Evolutionary conservation across 1,139 yeast species (phyloP).

Genomic region (Geotrichum fermentans): DNA sequence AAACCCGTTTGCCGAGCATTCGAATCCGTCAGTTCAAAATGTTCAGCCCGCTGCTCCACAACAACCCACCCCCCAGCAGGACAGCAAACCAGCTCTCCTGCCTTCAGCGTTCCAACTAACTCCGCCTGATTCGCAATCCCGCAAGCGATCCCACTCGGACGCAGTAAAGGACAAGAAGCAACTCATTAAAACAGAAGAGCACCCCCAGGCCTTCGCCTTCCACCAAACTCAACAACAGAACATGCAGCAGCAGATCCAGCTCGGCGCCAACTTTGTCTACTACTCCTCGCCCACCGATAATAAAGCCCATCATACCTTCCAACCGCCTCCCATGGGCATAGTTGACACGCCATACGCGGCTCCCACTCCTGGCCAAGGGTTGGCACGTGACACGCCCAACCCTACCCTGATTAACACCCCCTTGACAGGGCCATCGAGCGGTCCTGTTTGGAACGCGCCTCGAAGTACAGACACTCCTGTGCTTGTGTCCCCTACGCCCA

Average conservation of each 20-base stretch:
- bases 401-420: constrained; percentile 10
- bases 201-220: neutral
- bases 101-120: constrained; percentile 32
- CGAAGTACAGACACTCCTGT: constrained; percentile 1
- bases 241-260: constrained; percentile 16
- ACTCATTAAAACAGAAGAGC: neutral
- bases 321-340: too few species aligned
- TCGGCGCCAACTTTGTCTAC: constrained; percentile 15
- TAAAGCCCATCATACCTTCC: too few species aligned
- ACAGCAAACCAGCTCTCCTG: constrained; percentile 20
- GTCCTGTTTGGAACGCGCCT: constrained; percentile 10
- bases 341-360: neutral
- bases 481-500: constrained; percentile 3
- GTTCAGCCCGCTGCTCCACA: neutral
- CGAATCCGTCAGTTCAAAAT: neutral
- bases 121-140: constrained; percentile 30
- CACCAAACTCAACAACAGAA: constrained; percentile 13
- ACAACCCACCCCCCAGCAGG: neutral
- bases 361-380: neutral
- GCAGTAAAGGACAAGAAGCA: constrained; percentile 2
- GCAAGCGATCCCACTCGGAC: constrained; percentile 20
- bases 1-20: neutral
- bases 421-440: constrained; percentile 2
- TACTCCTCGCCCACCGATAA: constrained; percentile 11
- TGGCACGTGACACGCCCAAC: constrained; percentile 4